Base-by-base conservation (phyloP, 2,329 filamentous ascomycete genomes). In the Macrophomina pseudophaseolina region DNA sequence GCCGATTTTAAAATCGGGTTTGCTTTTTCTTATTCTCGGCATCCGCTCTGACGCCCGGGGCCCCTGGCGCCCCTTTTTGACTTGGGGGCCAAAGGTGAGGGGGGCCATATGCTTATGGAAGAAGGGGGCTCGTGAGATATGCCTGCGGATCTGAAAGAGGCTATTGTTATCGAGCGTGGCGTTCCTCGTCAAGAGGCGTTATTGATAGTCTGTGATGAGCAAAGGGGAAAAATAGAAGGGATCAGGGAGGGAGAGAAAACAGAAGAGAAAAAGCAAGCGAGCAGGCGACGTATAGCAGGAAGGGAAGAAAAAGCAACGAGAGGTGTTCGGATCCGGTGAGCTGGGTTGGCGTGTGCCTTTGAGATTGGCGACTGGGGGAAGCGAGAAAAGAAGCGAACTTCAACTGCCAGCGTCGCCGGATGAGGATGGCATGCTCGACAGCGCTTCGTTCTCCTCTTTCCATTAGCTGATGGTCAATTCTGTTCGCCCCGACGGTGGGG, bases 121-220 rank as follows among this genome's bases (percentile, higher is more conserved):
- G 32, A n/a, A 42, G 30, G 18, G 49, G 42, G 58, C 28, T 60
- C 42, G 58, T 62, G 58, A 42, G 58, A 62, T 44, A 62, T 49
- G 58, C 44, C 44, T 14, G 18, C 14, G 11, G 44, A 23, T 62
- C 58, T 62, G 42, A 51, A 62, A 62, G 32, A 38, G 58, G 58
- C 5, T 49, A n/a, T 18, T 62, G 30, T 62, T 49, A 49, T 62
- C 58, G 58, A 62, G 56, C 14, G 58, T 62, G 58, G 58, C 58
- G 30, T 62, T 28, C 23, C 18, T 18, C 18, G 14, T 23, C 33
- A 56, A 28, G 54, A 1, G 9, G 30, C 3, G 9, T 46, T 46
- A 23, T 23, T 23, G 23, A 23, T 28, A 4, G n/a, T 49, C 28
- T 23, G 9, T 28, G 28, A 28, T 52, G 49, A 33, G 28, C 14